Evolutionary conservation across 202 grass and related monocot genomes (phyloP).

Genomic region (Panicum hallii): DNA sequence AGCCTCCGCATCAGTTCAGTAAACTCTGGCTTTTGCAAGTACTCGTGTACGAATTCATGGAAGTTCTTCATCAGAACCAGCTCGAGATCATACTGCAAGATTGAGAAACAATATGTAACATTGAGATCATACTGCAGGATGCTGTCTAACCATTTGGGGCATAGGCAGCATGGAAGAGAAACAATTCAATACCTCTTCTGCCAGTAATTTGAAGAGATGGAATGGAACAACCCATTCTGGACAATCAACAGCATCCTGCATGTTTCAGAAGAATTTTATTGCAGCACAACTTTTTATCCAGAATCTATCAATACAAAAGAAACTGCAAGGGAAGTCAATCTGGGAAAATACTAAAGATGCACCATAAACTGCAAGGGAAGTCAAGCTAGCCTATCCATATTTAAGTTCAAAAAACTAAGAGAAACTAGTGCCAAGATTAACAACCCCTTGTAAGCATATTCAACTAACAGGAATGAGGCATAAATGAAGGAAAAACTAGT

Average conservation of each 20-base stretch:
- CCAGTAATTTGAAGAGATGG: conserved; percentile 81
- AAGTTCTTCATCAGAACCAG: conserved; percentile 90
- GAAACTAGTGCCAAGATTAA: neutral
- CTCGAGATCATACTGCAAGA: conserved; percentile 78
- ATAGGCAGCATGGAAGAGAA: conserved; percentile 20
- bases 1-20: conserved; percentile 88
- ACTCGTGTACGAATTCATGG: conserved; percentile 91
- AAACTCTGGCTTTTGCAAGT: conserved; percentile 80
- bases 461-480: conserved; percentile 14
- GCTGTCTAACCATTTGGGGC: neutral
- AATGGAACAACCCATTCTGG: conserved; percentile 98
- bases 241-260: conserved; percentile 98
- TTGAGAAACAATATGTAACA: conserved; percentile 29
- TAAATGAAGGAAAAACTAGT: conserved; percentile 28
- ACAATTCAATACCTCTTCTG: conserved; percentile 69
- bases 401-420: conserved; percentile 9
- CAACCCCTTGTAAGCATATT: conserved; percentile 1
- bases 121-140: conserved; percentile 66
- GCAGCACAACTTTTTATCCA: neutral
- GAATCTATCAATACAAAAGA: neutral
- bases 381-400: conserved; percentile 1
- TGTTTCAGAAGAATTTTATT: conserved; percentile 34
- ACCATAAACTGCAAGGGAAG: neutral
- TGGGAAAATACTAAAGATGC: neutral
- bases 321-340: neutral